phyloP scores from a whole-genome alignment of 371 early-diverging fungal species.

The Dichotomocladium elegans region DNA sequence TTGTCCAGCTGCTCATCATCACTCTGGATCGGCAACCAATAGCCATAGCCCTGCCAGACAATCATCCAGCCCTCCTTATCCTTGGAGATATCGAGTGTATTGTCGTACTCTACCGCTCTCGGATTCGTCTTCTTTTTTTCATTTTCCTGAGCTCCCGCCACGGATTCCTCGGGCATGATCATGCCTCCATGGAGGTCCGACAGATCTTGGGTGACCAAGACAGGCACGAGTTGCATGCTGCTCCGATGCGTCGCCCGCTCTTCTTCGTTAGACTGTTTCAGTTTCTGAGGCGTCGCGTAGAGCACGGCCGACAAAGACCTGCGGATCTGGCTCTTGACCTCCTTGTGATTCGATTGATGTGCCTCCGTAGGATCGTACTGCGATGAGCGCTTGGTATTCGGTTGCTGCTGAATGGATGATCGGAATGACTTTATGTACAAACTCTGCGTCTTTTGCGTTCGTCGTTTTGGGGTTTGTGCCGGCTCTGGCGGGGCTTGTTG shows the following conservation, averaged over 20 bases:
- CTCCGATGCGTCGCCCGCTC: not conserved
- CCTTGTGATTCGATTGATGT: conserved; percentile 22
- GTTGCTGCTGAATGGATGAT: no score
- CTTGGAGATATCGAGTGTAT: conserved; percentile 23
- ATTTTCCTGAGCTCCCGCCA: not conserved
- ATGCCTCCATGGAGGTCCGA: conserved; percentile 32
- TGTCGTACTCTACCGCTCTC: conserved; percentile 39
- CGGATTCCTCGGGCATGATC: conserved; percentile 16
- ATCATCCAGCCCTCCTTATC: conserved; percentile 8
- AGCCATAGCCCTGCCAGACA: conserved; percentile 44
- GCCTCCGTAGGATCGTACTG: conserved; percentile 28
- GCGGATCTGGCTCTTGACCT: conserved; percentile 28
- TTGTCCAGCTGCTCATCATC: not conserved
- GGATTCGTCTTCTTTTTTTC: conserved; percentile 8
- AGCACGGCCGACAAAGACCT: conserved; percentile 35
- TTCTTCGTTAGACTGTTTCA: not conserved
- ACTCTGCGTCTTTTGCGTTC: conserved; percentile 35
- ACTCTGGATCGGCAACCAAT: conserved; percentile 1
- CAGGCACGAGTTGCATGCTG: conserved; percentile 21
- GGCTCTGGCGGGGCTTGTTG: not conserved
- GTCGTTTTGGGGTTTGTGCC: conserved; percentile 3
- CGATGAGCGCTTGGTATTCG: no score
- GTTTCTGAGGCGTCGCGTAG: conserved; percentile 32
- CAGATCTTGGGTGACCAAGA: conserved; percentile 30
- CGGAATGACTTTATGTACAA: conserved; percentile 32